Evolutionary conservation across 2,329 filamentous ascomycete genomes (phyloP), one percentile per base, ranked within the genome.

Genomic region (Juglanconis oblonga): DNA sequence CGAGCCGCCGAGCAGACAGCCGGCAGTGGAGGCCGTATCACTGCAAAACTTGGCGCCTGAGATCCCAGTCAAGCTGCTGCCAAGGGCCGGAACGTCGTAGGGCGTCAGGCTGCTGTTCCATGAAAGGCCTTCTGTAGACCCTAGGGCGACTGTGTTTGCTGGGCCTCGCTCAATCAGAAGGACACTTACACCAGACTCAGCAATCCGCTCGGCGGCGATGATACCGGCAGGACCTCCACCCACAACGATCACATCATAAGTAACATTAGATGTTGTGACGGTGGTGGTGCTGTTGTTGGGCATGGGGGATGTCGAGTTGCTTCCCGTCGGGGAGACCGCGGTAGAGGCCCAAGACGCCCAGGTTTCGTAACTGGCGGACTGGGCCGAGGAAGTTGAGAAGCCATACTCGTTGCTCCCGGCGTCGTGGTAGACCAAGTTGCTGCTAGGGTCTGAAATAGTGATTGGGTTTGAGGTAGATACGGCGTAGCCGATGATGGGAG

Each of bases 211-310:
- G 3, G 74, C 73, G 1, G 69, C 68, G 24, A 76, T 66, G 59
- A 76, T 66, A 31, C 74, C 74, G 4, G 72, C 69, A 11, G 73
- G 69, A 17, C 74, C 74, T 31, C 69, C 74, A 44, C 74, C 74
- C 1, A 72, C 73, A 9, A 77, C 70, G 17, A 77, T 76, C 54
- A 74, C 74, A 53, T 77, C 74, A 61, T 74, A 76, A 2, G 73
- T 75, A 1, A 62, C 59, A 64, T 74, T 74, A 58, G 67, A 69
- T 33, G 59, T 63, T 6, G 67, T 67, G 33, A 63, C 51, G 13
- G 31, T n/a, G n/a, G 47, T 14, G 5, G 38, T 52, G 11, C 68
- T 68, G 61, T 53, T 60, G 65, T 66, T 69, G 52, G 62, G 59
- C 40, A 62, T 61, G n/a, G 7, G 7, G 14, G 40, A 6, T 9